Conservation (phyloP, 495 filamentous ascomycete genomes). For the Melanomma pulvis-pyrius region DNA sequence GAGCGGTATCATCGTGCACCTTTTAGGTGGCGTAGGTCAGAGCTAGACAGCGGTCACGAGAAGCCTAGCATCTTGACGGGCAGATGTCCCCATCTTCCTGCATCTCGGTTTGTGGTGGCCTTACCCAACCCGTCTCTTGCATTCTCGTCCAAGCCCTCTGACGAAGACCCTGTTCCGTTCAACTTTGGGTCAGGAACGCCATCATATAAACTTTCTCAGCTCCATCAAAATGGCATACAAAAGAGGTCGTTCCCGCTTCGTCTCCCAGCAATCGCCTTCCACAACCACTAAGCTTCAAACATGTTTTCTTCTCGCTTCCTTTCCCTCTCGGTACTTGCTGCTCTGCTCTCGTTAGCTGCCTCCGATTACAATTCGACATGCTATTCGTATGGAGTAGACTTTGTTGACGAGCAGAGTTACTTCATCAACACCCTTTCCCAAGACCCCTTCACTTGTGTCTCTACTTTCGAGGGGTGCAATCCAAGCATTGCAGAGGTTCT, state of each 20-base stretch:
- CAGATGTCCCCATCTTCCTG: neutral
- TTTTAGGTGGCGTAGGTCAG: slow-evolving; percentile 8
- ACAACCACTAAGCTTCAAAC: neutral
- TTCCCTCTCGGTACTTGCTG: slow-evolving; percentile 17
- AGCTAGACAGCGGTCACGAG: slow-evolving; percentile 3
- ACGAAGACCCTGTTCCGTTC: slow-evolving; percentile 5
- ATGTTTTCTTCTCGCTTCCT: slow-evolving; percentile 28
- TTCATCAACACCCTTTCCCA: slow-evolving; percentile 44
- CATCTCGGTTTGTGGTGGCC: slow-evolving; percentile 12
- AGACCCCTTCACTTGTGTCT: slow-evolving; percentile 43
- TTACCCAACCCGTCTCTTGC: slow-evolving; percentile 2
- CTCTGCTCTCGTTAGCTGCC: slow-evolving; percentile 21
- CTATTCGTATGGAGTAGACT: slow-evolving; percentile 43
- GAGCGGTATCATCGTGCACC: slow-evolving; percentile 4
- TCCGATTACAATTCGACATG: slow-evolving; percentile 29
- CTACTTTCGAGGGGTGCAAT: slow-evolving; percentile 43
- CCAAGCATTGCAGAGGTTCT: slow-evolving; percentile 41
- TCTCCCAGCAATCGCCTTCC: neutral
- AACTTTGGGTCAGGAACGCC: slow-evolving; percentile 26
- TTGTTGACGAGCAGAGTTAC: slow-evolving; percentile 40
- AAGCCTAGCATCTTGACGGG: slow-evolving; percentile 2
- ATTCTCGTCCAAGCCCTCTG: slow-evolving; percentile 20
- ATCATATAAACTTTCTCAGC: slow-evolving; percentile 17
- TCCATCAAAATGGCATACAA: slow-evolving; percentile 16
- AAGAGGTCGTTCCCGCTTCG: neutral